Conservation (phyloP, 108 stramenopile genomes). For the Hondaea fermentalgiana region DNA sequence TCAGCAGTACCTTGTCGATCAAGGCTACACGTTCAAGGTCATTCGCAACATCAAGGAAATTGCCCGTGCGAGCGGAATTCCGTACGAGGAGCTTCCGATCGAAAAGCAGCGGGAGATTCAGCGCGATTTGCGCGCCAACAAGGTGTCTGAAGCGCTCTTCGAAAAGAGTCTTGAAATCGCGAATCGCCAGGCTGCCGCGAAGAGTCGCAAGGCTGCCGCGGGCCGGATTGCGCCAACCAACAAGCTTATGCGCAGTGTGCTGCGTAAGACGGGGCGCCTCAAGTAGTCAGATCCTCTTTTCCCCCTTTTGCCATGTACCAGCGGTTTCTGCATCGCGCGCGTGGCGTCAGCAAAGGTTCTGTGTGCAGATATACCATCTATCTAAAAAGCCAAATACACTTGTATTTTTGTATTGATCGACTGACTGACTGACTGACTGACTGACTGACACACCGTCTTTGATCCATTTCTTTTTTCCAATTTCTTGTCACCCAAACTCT, state of each 20-base stretch:
- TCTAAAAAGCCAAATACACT: too few relatives aligned
- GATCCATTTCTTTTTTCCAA: too few relatives aligned
- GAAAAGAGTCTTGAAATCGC: background rate
- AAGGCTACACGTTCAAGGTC: conserved; percentile 99
- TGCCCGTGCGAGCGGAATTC: background rate
- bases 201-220: background rate
- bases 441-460: too few relatives aligned
- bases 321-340: background rate
- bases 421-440: too few relatives aligned
- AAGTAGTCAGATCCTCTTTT: background rate
- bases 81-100: background rate
- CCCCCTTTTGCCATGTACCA: background rate
- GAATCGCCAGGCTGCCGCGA: background rate
- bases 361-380: too few relatives aligned
- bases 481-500: too few relatives aligned
- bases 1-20: conserved; percentile 95
- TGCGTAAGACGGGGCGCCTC: background rate
- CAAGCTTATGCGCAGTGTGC: background rate
- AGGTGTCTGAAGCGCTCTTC: background rate
- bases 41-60: conserved; percentile 6
- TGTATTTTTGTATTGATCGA: too few relatives aligned
- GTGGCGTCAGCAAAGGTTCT: too few relatives aligned
- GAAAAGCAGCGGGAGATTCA: background rate
- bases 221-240: background rate
- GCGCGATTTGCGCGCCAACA: background rate